Base-by-base conservation (phyloP, 148 eudicot species). In the Silene uniflora region DNA sequence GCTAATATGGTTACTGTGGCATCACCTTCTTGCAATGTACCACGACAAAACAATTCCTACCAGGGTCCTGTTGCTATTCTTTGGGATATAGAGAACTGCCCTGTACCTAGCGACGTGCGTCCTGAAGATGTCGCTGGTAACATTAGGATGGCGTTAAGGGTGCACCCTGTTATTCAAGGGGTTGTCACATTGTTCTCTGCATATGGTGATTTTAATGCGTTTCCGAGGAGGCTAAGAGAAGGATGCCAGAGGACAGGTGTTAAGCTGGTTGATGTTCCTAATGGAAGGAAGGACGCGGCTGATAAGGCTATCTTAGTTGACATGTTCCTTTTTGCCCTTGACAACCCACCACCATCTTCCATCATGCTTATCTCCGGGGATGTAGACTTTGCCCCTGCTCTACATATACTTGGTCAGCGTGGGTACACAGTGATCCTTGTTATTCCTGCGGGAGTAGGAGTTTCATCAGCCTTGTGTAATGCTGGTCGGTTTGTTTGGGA, bases 71-170 rank as follows among this genome's bases (percentile, higher is more conserved):
- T 95, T 60, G 91, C 93, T 64, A 95, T 95, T 74, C 90, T 95
- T 12, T 95, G 99, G 99, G 99, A 95, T 86, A 95, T 95, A 47
- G 99, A 95, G 76, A 95, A 95, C 81, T 95, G 99, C 77, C 97
- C 97, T 17, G 92, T 95, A 25, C 99, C 99, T 17, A 90, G 88
- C 79, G 97, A 92, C 71, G 89, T 95, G 16, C 92, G 97, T 55
- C 92, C 99, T 2, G 99, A 95, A 71, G 97, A 90, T 73, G 93
- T 92, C 65, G 96, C 91, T 54, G 94, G 93, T 25, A 95, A 95
- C 74, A 95, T 95, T 75, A 79, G 99, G 62, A 92, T 89, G 97
- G 97, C 99, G 10, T 82, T 95, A 69, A 86, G 89, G 24, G 91
- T 90, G 52, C 97, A 95, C 76, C 97, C 99, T 35, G 76, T 92